Conservation (phyloP, 345 rosid genomes). For the Rubroshorea leprosula region DNA sequence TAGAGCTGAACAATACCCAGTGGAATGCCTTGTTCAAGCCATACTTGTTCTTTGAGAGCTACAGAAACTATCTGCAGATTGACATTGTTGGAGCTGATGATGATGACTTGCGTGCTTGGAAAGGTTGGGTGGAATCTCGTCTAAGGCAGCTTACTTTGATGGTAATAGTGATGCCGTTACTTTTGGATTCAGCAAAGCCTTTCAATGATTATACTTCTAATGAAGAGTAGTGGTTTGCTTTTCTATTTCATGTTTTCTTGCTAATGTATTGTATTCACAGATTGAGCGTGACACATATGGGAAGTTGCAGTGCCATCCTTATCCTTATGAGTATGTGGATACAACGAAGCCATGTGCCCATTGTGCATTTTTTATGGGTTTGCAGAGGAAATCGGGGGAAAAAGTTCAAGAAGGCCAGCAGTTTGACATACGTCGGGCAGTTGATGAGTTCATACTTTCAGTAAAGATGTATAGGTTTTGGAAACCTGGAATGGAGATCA, state of each 20-base stretch:
- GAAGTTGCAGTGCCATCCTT: slow-evolving; percentile 68
- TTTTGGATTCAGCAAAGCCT: neutral
- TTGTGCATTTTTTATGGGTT: slow-evolving; percentile 57
- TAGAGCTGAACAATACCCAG: slow-evolving; percentile 50
- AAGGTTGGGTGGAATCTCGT: slow-evolving; percentile 78
- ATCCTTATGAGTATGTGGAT: slow-evolving; percentile 48
- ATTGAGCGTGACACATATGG: slow-evolving; percentile 64
- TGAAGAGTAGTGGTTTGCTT: neutral
- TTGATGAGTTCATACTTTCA: slow-evolving; percentile 46
- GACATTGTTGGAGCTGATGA: slow-evolving; percentile 51
- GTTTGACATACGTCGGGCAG: slow-evolving; percentile 65
- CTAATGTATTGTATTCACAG: slow-evolving; percentile 25
- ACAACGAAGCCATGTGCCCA: slow-evolving; percentile 43
- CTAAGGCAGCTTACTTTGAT: slow-evolving; percentile 57
- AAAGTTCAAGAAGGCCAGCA: slow-evolving; percentile 54
- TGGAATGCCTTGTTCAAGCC: slow-evolving; percentile 62
- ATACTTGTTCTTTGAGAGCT: slow-evolving; percentile 58
- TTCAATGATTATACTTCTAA: slow-evolving; percentile 4
- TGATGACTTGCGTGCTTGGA: slow-evolving; percentile 64
- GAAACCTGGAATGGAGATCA: slow-evolving; percentile 68
- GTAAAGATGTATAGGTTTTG: slow-evolving; percentile 51
- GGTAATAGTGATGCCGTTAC: slow-evolving; percentile 37
- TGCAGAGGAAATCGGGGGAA: slow-evolving; percentile 64
- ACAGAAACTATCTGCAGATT: slow-evolving; percentile 65
- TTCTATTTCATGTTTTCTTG: slow-evolving; percentile 7